phyloP scores from a whole-genome alignment of 163 green algal genomes.

The Scenedesmus sp. region DNA sequence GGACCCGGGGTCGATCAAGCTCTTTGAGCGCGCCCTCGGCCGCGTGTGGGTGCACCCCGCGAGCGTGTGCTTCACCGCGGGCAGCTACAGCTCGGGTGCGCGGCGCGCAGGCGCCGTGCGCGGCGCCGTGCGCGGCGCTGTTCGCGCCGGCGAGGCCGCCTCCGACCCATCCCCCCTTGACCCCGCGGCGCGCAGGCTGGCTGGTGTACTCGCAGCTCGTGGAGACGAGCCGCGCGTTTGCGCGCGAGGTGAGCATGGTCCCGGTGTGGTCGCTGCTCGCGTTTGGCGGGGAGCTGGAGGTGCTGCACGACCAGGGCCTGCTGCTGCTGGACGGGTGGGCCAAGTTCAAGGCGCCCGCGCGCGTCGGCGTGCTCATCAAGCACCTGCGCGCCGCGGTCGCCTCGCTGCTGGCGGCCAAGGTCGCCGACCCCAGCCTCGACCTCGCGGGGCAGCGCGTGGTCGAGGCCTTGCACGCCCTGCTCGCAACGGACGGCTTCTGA shows the following conservation, averaged over 20 bases:
- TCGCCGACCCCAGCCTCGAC: conserved; percentile 64
- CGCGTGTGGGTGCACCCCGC: conserved; percentile 95
- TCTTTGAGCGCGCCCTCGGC: conserved; percentile 74
- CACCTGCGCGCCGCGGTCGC: conserved; percentile 76
- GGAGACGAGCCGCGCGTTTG: conserved; percentile 53
- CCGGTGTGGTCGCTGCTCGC: conserved; percentile 90
- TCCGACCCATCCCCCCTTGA: too few species aligned
- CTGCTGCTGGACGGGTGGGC: conserved; percentile 89
- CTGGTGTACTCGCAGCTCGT: conserved; percentile 89
- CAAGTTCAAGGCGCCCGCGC: conserved; percentile 71
- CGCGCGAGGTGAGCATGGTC: conserved; percentile 73
- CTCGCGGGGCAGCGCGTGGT: conserved; percentile 52
- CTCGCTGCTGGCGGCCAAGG: conserved; percentile 70
- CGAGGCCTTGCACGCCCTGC: conserved; percentile 66
- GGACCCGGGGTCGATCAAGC: conserved; percentile 70
- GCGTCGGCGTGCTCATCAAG: conserved; percentile 67
- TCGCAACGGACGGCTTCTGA: conserved; percentile 76
- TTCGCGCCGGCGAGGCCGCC: too few species aligned
- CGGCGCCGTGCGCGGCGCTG: too few species aligned
- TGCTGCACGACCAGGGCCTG: conserved; percentile 74
- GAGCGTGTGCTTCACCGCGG: conserved; percentile 84
- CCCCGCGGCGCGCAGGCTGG: too few species aligned
- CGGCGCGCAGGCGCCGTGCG: neutral
- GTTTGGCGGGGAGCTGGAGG: conserved; percentile 84
- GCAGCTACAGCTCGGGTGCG: conserved; percentile 73